Evolutionary conservation across 1,139 yeast genomes (phyloP), one percentile per base, ranked within the genome.

Genomic region (Meyerozyma guilliermondii): DNA sequence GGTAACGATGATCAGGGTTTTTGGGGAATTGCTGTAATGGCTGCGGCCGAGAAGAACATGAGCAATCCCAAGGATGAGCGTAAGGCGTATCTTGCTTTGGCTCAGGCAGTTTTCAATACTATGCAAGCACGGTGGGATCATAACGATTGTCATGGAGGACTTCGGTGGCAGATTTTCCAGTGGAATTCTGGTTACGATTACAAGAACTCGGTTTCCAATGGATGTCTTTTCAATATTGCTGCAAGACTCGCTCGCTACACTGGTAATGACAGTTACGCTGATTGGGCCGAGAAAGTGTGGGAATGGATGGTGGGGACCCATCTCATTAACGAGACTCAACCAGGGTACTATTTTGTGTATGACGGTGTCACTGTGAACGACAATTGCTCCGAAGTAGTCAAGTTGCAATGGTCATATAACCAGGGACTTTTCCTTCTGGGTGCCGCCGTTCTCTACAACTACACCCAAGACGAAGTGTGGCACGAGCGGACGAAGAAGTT

Each of bases 1-100:
- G 96, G 96, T 58, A 88, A 88, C 56, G 96, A 88, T 68, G 96
- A 88, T 71, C 95, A 87, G 65, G 95, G 87, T 0, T 83, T 87
- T 51, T 88, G 96, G 96, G 96, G 91, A 0, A 67, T 88, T 43
- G 81, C 92, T 0, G 92, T 76, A 4, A 81, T 88, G 81, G 81
- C 76, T 26, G 96, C 96, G 1, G 85, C 91, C 2, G 96, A 88
- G 60, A 71, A 80, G 59, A 86, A 86, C 65, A 85, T 85, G 59
- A 67, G 83, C 14, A 76, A 80, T 50, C 92, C 94, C 1, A 67
- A 40, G 2, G 58, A 58, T 41, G 51, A 50, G n/a, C 43, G 41
- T 10, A 45, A 50, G 49, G 57, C 54, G 22, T 86, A 95, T 94
- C 68, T 82, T 29, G 71, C 78, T 28, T 67, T 85, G 51, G 79